These are phyloP conservation scores for Curvularia eragrostidis DNA, from an alignment of 2,329 filamentous ascomycete genomes.

Conservation along the genomic window DNA sequence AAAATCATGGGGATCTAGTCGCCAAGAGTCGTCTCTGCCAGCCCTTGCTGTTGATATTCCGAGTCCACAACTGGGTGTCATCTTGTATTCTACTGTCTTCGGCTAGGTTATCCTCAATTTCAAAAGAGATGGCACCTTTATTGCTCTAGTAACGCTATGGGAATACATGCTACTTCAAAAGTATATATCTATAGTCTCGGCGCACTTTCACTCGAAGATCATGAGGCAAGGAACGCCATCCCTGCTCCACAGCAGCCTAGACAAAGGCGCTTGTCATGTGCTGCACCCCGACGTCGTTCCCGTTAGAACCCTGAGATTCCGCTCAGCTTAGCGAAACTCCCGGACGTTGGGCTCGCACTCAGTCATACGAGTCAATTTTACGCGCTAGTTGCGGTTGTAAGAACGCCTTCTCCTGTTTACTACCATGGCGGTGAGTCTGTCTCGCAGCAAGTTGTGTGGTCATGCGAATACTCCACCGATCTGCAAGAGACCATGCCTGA, in stretches of 20 bases:
- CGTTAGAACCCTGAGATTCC: not conserved
- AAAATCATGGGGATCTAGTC: not conserved
- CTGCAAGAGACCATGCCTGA: not conserved
- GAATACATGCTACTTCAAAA: not conserved
- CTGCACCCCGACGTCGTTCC: not conserved
- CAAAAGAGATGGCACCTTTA: not conserved
- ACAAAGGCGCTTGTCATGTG: constrained; percentile 12
- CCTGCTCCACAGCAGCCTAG: not conserved
- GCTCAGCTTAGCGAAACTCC: not conserved
- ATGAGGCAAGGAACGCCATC: not conserved
- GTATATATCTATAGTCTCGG: not conserved
- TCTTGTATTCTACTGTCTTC: not conserved
- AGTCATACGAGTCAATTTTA: not conserved
- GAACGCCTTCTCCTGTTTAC: not conserved
- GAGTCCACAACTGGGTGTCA: not conserved
- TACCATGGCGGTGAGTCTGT: not conserved
- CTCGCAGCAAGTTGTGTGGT: constrained; percentile 5
- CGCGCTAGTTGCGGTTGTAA: not conserved
- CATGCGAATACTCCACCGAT: constrained; percentile 7
- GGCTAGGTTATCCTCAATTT: not conserved
- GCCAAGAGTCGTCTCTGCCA: not conserved
- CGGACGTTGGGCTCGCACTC: constrained; percentile 1
- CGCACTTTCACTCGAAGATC: not conserved
- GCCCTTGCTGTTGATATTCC: not conserved
- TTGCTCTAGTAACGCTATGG: not conserved